Conservation (phyloP, 2,329 filamentous ascomycete genomes). For the Tolypocladium amazonense region DNA sequence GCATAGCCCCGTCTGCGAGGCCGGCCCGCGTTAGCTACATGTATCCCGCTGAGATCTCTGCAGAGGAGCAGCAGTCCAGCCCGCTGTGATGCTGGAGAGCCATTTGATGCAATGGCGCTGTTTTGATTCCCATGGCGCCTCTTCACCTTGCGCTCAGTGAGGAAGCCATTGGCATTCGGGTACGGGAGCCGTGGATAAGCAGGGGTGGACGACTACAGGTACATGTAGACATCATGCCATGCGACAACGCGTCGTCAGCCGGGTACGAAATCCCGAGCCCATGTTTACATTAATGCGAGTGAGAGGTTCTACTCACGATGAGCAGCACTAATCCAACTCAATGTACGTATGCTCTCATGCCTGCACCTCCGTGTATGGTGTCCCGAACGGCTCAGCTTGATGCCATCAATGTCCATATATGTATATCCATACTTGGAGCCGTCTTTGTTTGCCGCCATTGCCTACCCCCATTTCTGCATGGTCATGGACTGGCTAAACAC, state of each 20-base stretch:
- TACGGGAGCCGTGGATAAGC: background rate
- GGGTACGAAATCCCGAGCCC: background rate
- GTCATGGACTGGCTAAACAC: conserved; percentile 18
- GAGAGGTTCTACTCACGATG: background rate
- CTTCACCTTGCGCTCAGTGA: background rate
- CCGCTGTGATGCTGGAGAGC: no score
- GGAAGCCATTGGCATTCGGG: background rate
- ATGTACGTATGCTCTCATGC: background rate
- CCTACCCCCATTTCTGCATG: conserved; percentile 16
- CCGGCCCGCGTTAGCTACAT: background rate
- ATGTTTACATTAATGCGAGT: background rate
- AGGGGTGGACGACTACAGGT: background rate
- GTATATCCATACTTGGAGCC: conserved; percentile 17
- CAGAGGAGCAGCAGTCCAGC: background rate
- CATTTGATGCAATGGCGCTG: background rate
- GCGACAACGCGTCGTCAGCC: background rate
- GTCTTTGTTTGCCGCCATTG: conserved; percentile 19
- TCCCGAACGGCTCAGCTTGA: conserved; percentile 21
- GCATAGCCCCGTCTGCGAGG: background rate
- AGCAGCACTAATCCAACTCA: background rate
- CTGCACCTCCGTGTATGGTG: conserved; percentile 7
- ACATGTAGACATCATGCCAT: background rate
- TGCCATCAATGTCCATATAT: conserved; percentile 20
- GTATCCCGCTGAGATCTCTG: background rate
- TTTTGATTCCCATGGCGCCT: background rate